Base-by-base conservation (phyloP, 1,284 basidiomycete genomes). In the Anthracocystis setariae region DNA sequence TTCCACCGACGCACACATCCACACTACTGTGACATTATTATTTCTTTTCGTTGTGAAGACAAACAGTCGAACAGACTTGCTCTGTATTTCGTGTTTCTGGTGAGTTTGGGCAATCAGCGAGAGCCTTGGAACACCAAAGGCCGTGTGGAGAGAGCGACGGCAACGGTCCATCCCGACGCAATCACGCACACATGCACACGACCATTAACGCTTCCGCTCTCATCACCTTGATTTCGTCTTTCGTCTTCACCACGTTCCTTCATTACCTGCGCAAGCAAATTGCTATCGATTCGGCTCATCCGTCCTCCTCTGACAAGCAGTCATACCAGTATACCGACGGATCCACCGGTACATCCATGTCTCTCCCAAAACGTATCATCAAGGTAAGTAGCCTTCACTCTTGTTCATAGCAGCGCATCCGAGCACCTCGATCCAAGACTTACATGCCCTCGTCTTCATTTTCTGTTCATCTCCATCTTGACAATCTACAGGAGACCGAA, bases 401-500 rank as follows among this genome's bases (percentile, higher is more conserved):
- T 5, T 12, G 35, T n/a, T 38, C 35, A 24, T 13, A n/a, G 12
- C 20, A 5, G 20, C 32, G 12, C 1, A 13, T 3, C n/a, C 13
- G 7, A 10, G 46, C 18, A 12, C 32, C 2, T 33, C 18, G 1
- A 13, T 13, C 7, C n/a, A 33, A 21, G 8, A 23, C 18, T 15
- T 25, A 17, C 18, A 48, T 15, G n/a, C 20, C 21, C 5, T 48
- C 23, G 4, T 8, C 2, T 3, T 25, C 33, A 12, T 37, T 18
- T n/a, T 23, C n/a, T 18, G 18, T 10, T 8, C 8, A 39, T 17
- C 40, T n/a, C 40, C 18, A 23, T 46, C 21, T 48, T 17, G 10
- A 8, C 12, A 15, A 38, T n/a, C 27, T 8, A 20, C 62, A 98
- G 95, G 95, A 98, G 87, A 98, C 95, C 40, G 94, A 98, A 84